Conservation (phyloP, 352 stramenopile genomes). For the Peronosclerospora sorghi region DNA sequence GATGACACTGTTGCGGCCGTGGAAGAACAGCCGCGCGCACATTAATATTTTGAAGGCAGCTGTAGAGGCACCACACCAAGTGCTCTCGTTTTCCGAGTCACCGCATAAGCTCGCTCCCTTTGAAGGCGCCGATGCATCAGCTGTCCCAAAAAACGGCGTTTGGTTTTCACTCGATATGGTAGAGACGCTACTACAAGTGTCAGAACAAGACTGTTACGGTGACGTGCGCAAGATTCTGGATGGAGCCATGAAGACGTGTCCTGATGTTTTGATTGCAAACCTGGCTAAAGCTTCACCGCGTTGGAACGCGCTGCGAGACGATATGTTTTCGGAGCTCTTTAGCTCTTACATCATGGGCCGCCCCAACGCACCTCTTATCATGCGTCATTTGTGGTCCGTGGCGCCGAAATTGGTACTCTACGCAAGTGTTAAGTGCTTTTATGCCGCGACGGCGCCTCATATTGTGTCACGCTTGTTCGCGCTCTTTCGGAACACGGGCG, state of each 20-base stretch:
- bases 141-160: slow-evolving; percentile 74
- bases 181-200: slow-evolving; percentile 67
- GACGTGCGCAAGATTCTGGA: slow-evolving; percentile 76
- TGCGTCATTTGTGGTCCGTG: slow-evolving; percentile 81
- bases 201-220: slow-evolving; percentile 76
- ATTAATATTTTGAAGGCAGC: slow-evolving; percentile 67
- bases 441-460: slow-evolving; percentile 61
- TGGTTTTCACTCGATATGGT: slow-evolving; percentile 83
- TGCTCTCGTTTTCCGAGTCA: slow-evolving; percentile 71
- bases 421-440: slow-evolving; percentile 82
- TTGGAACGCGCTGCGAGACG: slow-evolving; percentile 75
- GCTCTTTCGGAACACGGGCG: slow-evolving; percentile 75
- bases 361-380: slow-evolving; percentile 79
- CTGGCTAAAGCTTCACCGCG: slow-evolving; percentile 58
- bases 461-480: slow-evolving; percentile 77
- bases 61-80: slow-evolving; percentile 69
- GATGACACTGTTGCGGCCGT: slow-evolving; percentile 55
- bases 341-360: slow-evolving; percentile 79
- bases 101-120: slow-evolving; percentile 75
- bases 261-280: slow-evolving; percentile 81
- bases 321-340: slow-evolving; percentile 84
- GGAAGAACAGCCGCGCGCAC: slow-evolving; percentile 71
- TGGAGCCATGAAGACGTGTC: slow-evolving; percentile 69
- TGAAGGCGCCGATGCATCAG: slow-evolving; percentile 77
- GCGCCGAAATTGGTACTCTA: slow-evolving; percentile 80